phyloP scores from a whole-genome alignment of 1,284 basidiomycete species.

The Tylopilus orsonianus region DNA sequence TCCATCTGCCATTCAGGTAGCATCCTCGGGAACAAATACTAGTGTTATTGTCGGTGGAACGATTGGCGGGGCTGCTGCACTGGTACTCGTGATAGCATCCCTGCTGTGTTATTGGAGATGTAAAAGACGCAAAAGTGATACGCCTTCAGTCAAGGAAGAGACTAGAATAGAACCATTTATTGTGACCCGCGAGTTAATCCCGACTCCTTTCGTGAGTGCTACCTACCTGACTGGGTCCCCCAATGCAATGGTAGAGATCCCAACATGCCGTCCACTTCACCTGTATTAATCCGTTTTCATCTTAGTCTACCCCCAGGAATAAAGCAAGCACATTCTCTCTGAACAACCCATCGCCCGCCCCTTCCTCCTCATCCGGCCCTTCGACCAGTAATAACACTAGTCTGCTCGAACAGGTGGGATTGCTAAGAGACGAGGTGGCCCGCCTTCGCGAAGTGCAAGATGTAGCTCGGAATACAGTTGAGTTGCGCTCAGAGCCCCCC shows the following conservation, averaged over 20 bases:
- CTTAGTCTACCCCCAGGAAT: too few relatives aligned
- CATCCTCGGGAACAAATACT: not conserved
- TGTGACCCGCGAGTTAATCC: too few relatives aligned
- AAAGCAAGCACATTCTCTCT: too few relatives aligned
- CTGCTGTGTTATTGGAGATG: slow-evolving; percentile 1
- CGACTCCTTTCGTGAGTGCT: too few relatives aligned
- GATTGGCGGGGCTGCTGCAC: not conserved
- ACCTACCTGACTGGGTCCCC: too few relatives aligned
- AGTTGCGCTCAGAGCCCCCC: slow-evolving; percentile 4
- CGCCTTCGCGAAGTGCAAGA: slow-evolving; percentile 2
- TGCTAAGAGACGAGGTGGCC: slow-evolving; percentile 13
- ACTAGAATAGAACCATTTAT: not conserved
- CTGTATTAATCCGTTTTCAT: too few relatives aligned
- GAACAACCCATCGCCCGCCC: too few relatives aligned
- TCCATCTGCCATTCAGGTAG: not conserved
- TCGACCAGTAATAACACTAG: not conserved
- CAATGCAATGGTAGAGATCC: too few relatives aligned
- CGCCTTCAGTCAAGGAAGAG: too few relatives aligned
- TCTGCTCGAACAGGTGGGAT: slow-evolving; percentile 6
- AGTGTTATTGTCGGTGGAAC: slow-evolving; percentile 10
- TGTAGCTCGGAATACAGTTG: not conserved
- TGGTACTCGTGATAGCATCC: not conserved
- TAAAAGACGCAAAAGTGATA: not conserved
- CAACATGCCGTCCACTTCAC: too few relatives aligned
- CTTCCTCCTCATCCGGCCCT: too few relatives aligned